Conservation (phyloP, 2,329 filamentous ascomycete genomes). For the Clathrospora elynae region DNA sequence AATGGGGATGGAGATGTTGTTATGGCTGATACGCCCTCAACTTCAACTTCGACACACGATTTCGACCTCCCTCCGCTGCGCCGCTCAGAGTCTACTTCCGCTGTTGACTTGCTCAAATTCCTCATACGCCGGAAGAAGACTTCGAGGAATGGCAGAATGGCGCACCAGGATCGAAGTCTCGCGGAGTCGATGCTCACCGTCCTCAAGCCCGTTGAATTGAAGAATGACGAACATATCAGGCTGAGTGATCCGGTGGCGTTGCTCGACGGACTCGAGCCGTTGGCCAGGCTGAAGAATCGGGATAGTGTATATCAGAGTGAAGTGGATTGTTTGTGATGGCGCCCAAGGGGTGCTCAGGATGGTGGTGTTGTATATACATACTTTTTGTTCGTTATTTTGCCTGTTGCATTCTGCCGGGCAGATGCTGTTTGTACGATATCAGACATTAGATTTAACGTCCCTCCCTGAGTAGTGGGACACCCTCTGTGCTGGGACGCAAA, state of each 20-base stretch:
- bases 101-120: constrained; percentile 5
- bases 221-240: constrained; percentile 7
- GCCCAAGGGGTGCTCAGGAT: too few relatives aligned
- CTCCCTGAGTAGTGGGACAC: too few relatives aligned
- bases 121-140: constrained; percentile 3
- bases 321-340: too few relatives aligned
- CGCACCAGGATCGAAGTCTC: neutral
- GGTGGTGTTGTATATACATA: too few relatives aligned
- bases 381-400: too few relatives aligned
- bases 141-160: neutral
- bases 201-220: neutral
- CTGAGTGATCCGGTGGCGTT: constrained; percentile 2
- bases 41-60: neutral
- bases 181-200: neutral
- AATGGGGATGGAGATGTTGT: constrained; percentile 13
- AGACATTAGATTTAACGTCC: too few relatives aligned
- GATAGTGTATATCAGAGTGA: neutral
- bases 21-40: constrained; percentile 2
- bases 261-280: constrained; percentile 17
- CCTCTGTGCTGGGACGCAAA: too few relatives aligned
- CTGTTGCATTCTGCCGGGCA: too few relatives aligned
- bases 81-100: neutral
- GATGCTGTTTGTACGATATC: too few relatives aligned
- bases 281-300: constrained; percentile 26
- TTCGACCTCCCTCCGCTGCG: too few relatives aligned